Conservation (phyloP, 1,139 yeast species). For the Diutina neorugosa region DNA sequence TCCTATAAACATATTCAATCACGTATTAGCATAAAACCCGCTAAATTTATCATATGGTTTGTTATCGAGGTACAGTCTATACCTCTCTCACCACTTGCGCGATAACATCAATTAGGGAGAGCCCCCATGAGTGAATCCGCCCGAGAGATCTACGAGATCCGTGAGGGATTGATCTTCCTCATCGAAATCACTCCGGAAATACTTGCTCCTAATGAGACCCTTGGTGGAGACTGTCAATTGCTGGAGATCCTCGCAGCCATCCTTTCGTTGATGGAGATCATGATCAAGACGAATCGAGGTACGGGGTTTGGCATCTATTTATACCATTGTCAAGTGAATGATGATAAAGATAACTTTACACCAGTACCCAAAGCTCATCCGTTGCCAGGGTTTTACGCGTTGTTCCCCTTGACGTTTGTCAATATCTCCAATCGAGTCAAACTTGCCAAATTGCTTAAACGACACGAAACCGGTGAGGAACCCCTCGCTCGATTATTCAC, state of each 20-base stretch:
- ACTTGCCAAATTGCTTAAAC: neutral
- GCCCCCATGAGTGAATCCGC: neutral
- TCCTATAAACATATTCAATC: too few species aligned
- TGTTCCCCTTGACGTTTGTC: neutral
- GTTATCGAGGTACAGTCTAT: too few species aligned
- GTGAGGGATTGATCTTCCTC: constrained; percentile 53
- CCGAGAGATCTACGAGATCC: constrained; percentile 26
- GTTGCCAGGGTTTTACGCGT: neutral
- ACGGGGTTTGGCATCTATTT: constrained; percentile 61
- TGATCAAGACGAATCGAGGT: constrained; percentile 45
- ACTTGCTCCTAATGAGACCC: constrained; percentile 21
- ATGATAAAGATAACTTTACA: neutral
- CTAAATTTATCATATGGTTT: too few species aligned
- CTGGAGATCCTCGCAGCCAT: constrained; percentile 42
- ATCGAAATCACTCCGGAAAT: constrained; percentile 47
- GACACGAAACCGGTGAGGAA: neutral
- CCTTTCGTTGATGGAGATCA: constrained; percentile 41
- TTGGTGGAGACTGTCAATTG: constrained; percentile 30
- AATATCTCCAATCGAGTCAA: neutral
- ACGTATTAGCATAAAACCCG: too few species aligned
- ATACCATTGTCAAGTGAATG: constrained; percentile 28
- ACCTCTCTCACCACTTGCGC: too few species aligned
- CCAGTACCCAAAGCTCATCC: neutral
- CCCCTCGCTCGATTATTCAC: neutral
- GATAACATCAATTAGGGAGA: too few species aligned